Percentiles rank a stretch among this genome's conserved stretches.
phyloP scores from a whole-genome alignment of 2,329 filamentous ascomycete species.

The Camillea tinctor region DNA sequence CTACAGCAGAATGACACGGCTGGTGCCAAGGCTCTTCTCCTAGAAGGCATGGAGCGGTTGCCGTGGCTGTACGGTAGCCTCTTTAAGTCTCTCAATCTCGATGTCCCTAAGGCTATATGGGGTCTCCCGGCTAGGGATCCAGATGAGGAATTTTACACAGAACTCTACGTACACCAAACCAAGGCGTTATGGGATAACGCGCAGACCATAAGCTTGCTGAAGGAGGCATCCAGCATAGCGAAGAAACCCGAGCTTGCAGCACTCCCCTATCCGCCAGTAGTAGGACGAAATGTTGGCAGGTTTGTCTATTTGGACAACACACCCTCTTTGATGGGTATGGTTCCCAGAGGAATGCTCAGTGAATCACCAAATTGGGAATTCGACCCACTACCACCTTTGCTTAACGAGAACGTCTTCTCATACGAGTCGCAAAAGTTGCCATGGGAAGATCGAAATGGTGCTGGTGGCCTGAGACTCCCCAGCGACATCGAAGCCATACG shows the following conservation, averaged over 20 bases:
- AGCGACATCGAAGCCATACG: constrained; percentile 13
- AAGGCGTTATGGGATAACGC: constrained; percentile 86
- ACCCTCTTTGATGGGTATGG: constrained; percentile 65
- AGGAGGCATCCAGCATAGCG: constrained; percentile 63
- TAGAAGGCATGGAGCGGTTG: constrained; percentile 65
- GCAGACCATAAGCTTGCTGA: constrained; percentile 65
- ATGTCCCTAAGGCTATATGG: constrained; percentile 80
- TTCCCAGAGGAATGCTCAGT: constrained; percentile 65
- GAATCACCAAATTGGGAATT: constrained; percentile 70
- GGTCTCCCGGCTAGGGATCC: constrained; percentile 66
- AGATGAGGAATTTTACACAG: constrained; percentile 66
- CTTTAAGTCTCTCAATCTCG: constrained; percentile 76
- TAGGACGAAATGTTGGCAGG: constrained; percentile 59
- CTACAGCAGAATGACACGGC: constrained; percentile 66
- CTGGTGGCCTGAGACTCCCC: constrained; percentile 4
- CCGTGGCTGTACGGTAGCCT: constrained; percentile 84
- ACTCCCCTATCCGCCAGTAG: constrained; percentile 38
- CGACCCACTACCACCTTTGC: constrained; percentile 74
- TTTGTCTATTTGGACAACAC: constrained; percentile 78
- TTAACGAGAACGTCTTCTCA: constrained; percentile 53
- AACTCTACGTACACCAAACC: constrained; percentile 72
- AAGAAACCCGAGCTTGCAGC: constrained; percentile 40
- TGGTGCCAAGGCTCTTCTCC: constrained; percentile 64
- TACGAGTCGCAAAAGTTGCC: constrained; percentile 41
- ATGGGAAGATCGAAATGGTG: constrained; percentile 35